Base-by-base conservation (phyloP, 2,329 filamentous ascomycete genomes). In the Aureobasidium subglaciale region DNA sequence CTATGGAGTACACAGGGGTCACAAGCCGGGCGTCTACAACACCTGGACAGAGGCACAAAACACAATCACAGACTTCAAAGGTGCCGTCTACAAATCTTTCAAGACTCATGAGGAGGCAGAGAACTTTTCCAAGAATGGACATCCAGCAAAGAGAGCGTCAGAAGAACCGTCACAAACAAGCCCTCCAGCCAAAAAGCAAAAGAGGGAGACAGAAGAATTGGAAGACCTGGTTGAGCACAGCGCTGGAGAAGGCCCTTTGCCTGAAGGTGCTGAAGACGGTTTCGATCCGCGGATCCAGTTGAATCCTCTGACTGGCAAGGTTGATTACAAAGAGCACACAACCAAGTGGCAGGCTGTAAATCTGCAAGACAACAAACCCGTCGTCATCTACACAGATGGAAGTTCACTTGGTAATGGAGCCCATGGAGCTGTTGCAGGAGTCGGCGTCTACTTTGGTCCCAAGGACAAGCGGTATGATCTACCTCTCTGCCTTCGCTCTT, bases 1-100 rank as follows among this genome's bases (percentile, higher is more conserved):
- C 65, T 86, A 86, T 60, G 83, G 75, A 8, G 80, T 86, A 1
- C 81, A 78, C 60, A 73, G 72, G 43, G 83, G 83, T 16, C 74
- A 76, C 24, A 71, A 75, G 8, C 81, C 83, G 0, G 82, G 82
- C 2, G 80, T 86, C 16, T 86, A 86, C 66, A 79, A 77, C 4
- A 78, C 80, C 54, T 86, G 90, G 90, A 70, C 79, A 11, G 81
- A 84, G 38, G 88, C 87, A 10, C 78, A 86, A 59, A 76, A 83
- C 60, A 87, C 92, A 60, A 88, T 93, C 59, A 82, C 77, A 29
- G 88, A 86, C 2, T 85, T 84, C 66, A 85, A 85, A 63, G 84
- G 83, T 5, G 80, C 81, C 4, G 81, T 79, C 58, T 81, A 77
- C 56, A 73, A 73, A 62, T 67, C 67, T 7, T 79, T 79, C 60